Evolutionary conservation across 2,329 filamentous ascomycete genomes (phyloP), one percentile per base, ranked within the genome.

Genomic region (Mycosphaerella sp.): DNA sequence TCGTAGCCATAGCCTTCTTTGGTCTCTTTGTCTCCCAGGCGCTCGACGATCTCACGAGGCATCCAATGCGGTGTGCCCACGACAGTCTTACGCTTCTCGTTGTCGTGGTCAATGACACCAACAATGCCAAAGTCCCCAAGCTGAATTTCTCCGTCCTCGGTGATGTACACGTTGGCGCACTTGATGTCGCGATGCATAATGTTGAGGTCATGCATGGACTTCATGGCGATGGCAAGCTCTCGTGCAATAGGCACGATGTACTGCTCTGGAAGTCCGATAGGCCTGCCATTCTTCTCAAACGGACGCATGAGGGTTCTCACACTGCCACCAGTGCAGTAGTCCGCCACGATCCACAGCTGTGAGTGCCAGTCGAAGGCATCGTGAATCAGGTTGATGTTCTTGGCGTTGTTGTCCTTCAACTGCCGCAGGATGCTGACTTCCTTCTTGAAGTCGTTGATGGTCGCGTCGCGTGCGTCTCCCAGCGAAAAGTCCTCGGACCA

Each of bases 61-160:
- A 93, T 90, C 85, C 87, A 93, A 68, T 90, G 83, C 2, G 85
- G 84, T 0, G 88, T 93, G 17, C 87, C 87, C 50, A 91, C 86
- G 43, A 91, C 84, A 0, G 87, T 91, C 3, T 84, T 84, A 47
- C 87, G 76, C 70, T 93, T 93, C 17, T 61, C 57, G 61, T 86
- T 83, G 49, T 83, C 78, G 59, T 86, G 84, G 37, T 90, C 86
- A 50, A 90, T 79, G 41, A 88, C 80, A 40, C 85, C 86, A 27
- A 87, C 86, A 42, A 93, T 86, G 57, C 88, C 87, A 67, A 93
- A 93, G 65, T 93, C 87, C 64, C 87, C 89, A 30, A 93, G 78
- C 66, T 93, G 87, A 6, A 93, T 85, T 25, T 80, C 74, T 21
- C 87, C 87, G 32, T 81, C 78, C 68, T 91, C 87, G 5, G 84